Conservation (phyloP, 164 flowering plant genomes). For the Berberis thunbergii region DNA sequence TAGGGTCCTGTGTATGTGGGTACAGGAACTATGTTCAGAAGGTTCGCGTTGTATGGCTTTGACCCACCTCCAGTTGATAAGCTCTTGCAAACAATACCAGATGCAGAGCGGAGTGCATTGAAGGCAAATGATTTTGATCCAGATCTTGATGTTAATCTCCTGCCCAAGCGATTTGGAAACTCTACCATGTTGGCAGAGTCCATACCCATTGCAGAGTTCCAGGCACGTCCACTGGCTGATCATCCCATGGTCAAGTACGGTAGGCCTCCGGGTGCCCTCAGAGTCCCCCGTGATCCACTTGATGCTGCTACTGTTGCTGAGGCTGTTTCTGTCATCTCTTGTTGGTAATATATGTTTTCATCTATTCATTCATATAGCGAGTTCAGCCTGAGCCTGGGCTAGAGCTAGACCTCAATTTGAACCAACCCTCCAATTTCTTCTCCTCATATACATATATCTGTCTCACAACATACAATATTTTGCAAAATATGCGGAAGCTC, state of each 20-base stretch:
- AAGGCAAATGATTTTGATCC: conserved; percentile 43
- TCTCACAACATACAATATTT: too few species aligned
- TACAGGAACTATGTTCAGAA: conserved; percentile 66
- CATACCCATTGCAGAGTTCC: conserved; percentile 60
- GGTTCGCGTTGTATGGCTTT: conserved; percentile 73
- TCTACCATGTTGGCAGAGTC: conserved; percentile 60
- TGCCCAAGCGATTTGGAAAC: conserved; percentile 75
- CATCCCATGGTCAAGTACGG: conserved; percentile 68
- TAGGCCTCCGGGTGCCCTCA: conserved; percentile 61
- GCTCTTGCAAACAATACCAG: conserved; percentile 4
- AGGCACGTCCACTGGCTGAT: conserved; percentile 75
- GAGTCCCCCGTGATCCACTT: conserved; percentile 59
- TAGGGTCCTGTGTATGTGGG: conserved; percentile 85
- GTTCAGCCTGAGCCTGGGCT: neutral
- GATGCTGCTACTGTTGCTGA: conserved; percentile 76
- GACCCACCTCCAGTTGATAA: conserved; percentile 51
- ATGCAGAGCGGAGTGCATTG: conserved; percentile 31
- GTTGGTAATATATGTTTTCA: conserved; percentile 36
- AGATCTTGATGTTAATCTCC: conserved; percentile 38
- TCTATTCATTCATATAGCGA: neutral
- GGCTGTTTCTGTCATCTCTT: conserved; percentile 68
- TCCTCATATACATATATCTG: too few species aligned
- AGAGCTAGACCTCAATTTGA: too few species aligned
- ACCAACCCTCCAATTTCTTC: neutral
- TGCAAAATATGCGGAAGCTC: neutral